Evolutionary conservation across 192 early-diverging fungal genomes (phyloP), one percentile per base, ranked within the genome.

Genomic region (Spizellomyces sp.): DNA sequence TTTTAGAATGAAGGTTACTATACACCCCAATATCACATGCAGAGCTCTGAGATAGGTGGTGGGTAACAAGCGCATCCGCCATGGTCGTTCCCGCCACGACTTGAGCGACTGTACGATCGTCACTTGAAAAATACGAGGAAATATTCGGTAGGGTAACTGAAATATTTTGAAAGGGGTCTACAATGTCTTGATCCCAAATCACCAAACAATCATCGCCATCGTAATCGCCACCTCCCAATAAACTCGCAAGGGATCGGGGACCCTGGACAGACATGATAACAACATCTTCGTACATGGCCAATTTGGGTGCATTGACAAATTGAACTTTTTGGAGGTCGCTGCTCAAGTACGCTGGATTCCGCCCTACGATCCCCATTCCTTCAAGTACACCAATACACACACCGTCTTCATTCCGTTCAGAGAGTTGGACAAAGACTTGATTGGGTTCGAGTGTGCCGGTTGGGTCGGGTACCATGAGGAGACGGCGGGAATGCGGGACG

Each of bases 401-500:
- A n/a, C 61, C 58, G 17, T 14, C 12, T 14, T 71, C 69, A 42
- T 67, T 44, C 9, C 17, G 46, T 19, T 67, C 48, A 9, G 22
- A 14, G n/a, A 67, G 66, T n/a, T 67, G 66, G 2, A 55, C 14
- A 55, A 67, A 67, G 9, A 67, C 41, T 56, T 67, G 48, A 52
- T 46, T n/a, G 8, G 66, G 66, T 19, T 45, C 44, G 9, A 71
- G 48, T 8, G 61, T 63, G 12, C 47, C 61, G 14, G 61, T 64
- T 3, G 69, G 69, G 42, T 71, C 69, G 0, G 69, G 69, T 9
- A 71, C 58, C 60, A 71, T 71, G 61, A 71, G 69, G 9, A 64
- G 8, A 7, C 69, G 69, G 10, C 60, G 60, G 41, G 60, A 64
- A 52, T 64, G 48, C n/a, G 69, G 69, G 17, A 71, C 60, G 15